A percentile compares a stretch with the other conserved stretches of the same genome.
phyloP scores from a whole-genome alignment of 164 flowering plant species.

The Vitis rupestris region DNA sequence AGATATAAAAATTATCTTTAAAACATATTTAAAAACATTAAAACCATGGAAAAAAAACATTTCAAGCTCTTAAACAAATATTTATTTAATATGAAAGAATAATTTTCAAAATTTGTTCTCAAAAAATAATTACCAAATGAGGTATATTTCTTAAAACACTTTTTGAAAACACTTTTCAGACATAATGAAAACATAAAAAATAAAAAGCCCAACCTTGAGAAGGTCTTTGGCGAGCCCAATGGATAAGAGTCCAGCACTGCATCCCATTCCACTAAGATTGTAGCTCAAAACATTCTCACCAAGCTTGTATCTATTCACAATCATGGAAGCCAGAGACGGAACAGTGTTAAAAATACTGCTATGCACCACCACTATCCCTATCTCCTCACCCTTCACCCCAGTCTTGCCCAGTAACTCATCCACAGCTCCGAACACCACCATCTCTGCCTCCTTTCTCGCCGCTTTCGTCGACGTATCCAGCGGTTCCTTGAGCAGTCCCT shows the following conservation, averaged over 20 bases:
- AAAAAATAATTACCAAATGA: too few relatives aligned
- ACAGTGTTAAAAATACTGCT: slow-evolving; percentile 28
- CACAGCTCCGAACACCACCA: slow-evolving; percentile 39
- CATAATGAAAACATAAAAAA: background rate
- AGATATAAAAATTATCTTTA: too few relatives aligned
- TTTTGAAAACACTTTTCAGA: background rate
- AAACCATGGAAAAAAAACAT: too few relatives aligned
- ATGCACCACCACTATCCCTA: slow-evolving; percentile 37
- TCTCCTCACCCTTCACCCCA: slow-evolving; percentile 21
- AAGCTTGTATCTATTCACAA: slow-evolving; percentile 39
- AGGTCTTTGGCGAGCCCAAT: slow-evolving; percentile 40
- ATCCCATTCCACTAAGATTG: slow-evolving; percentile 47
- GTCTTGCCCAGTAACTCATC: slow-evolving; percentile 34
- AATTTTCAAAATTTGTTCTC: too few relatives aligned
- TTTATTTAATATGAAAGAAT: too few relatives aligned
- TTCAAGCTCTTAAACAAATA: too few relatives aligned
- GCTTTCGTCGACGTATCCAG: slow-evolving; percentile 21
- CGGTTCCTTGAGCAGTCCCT: slow-evolving; percentile 18
- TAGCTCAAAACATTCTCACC: slow-evolving; percentile 23
- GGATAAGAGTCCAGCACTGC: slow-evolving; percentile 35
- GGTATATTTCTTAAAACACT: too few relatives aligned
- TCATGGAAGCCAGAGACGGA: slow-evolving; percentile 36
- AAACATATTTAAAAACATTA: too few relatives aligned
- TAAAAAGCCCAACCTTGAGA: slow-evolving; percentile 24
- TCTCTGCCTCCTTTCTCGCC: slow-evolving; percentile 30